Evolutionary conservation across 2,329 filamentous ascomycete genomes (phyloP), one percentile per base, ranked within the genome.

Genomic region (Pseudocercospora musae): DNA sequence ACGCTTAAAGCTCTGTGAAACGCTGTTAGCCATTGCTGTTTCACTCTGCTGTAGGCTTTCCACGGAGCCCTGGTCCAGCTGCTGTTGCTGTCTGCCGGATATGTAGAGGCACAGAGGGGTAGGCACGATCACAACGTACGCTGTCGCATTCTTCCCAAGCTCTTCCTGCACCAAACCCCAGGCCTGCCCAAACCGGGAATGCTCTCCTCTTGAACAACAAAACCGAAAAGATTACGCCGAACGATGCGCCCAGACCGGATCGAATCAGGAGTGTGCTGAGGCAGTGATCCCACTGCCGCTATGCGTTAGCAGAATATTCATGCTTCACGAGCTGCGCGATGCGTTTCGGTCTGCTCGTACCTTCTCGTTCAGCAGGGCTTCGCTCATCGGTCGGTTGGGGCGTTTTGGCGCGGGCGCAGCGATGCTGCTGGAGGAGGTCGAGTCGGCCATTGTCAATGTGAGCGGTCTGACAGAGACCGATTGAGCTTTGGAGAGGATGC

Each of bases 71-170:
- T 48, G 42, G 8, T 23, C 5, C 5, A 10, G 3, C 8, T 25
- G 20, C 48, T 27, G 20, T n/a, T 15, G n/a, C 25, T 4, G 23
- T 23, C 4, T 31, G 31, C 31, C 31, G 11, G 31, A 4, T 33
- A 5, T 20, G 21, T 10, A 27, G 44, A 31, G 23, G 21, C 8
- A 5, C 1, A 31, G 25, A 23, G 9, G 13, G 8, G 44, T 20
- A 2, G 4, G 13, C 4, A 4, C 15, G 44, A 10, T 11, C 20
- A 6, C 7, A 44, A 78, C 79, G 71, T 70, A 83, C 81, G 72
- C 85, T 90, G 82, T 99, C 96, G 81, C 95, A 97, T 84, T 99
- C 95, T 80, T 99, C 95, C 84, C 96, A 99, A 62, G 95, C 95
- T 74, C 96, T 88, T 73, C 95, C 95, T 68, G 93, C 93, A 77